These are phyloP conservation scores for Cladorrhinum sp. DNA, from an alignment of 2,329 filamentous ascomycete species.

Conservation along the genomic window DNA sequence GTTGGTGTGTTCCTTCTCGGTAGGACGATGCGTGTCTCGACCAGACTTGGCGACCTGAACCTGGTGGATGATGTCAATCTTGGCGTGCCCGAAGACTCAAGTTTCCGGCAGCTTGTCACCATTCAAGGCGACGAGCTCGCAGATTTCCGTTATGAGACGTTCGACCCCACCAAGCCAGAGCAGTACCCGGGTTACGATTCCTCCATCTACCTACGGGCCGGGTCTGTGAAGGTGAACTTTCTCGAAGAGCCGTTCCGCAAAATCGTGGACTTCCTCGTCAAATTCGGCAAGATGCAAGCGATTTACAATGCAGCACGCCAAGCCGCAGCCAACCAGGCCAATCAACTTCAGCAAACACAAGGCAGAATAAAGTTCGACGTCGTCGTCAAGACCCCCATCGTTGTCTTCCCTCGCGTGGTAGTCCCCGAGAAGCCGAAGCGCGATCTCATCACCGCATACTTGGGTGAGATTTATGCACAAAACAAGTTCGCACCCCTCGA, in stretches of 20 bases:
- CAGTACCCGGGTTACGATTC: constrained; percentile 93
- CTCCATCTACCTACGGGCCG: constrained; percentile 83
- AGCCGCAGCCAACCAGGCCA: constrained; percentile 90
- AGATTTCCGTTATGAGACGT: constrained; percentile 97
- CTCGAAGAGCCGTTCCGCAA: constrained; percentile 96
- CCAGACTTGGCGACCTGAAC: constrained; percentile 80
- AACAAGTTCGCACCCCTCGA: constrained; percentile 87
- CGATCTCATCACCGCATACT: constrained; percentile 85
- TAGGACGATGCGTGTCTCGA: constrained; percentile 81
- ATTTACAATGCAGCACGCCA: constrained; percentile 96
- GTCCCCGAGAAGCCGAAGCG: constrained; percentile 65
- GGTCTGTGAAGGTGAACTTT: constrained; percentile 96
- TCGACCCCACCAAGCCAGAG: constrained; percentile 69
- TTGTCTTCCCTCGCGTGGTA: constrained; percentile 84
- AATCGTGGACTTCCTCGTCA: constrained; percentile 96
- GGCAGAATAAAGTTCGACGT: constrained; percentile 93
- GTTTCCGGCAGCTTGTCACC: constrained; percentile 80
- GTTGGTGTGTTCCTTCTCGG: constrained; percentile 85
- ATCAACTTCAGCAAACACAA: constrained; percentile 84
- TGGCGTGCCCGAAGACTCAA: constrained; percentile 77
- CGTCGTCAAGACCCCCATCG: constrained; percentile 88
- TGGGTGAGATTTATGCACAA: constrained; percentile 96
- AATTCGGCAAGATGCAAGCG: constrained; percentile 99
- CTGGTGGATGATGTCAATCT: constrained; percentile 92
- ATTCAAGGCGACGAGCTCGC: constrained; percentile 95